A percentile compares a stretch with the other conserved stretches of the same genome.
phyloP scores from a whole-genome alignment of 2,329 filamentous ascomycete genomes.

The Teratosphaeria viscida region DNA sequence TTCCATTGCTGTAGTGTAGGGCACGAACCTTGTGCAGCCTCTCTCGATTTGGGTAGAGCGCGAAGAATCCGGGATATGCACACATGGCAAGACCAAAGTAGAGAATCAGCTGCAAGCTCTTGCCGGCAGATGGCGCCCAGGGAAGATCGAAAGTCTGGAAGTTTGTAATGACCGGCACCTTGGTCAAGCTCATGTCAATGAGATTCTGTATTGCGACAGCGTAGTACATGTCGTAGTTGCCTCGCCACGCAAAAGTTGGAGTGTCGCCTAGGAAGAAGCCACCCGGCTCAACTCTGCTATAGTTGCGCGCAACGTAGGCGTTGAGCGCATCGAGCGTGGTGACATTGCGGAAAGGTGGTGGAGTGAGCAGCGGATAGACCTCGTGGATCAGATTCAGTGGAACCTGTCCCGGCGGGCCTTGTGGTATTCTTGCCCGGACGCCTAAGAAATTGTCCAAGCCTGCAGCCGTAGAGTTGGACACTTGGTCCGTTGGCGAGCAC shows the following conservation, averaged over 20 bases:
- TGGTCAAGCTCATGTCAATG: constrained; percentile 65
- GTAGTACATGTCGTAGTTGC: constrained; percentile 50
- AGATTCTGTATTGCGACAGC: constrained; percentile 80
- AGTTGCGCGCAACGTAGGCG: constrained; percentile 50
- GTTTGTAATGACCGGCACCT: constrained; percentile 58
- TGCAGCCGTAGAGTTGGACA: constrained; percentile 3
- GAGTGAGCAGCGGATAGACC: constrained; percentile 15
- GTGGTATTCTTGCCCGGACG: constrained; percentile 23
- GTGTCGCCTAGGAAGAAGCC: constrained; percentile 62
- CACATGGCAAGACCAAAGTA: constrained; percentile 73
- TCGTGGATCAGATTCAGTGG: background rate
- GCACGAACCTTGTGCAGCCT: constrained; percentile 68
- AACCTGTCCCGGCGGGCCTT: constrained; percentile 27
- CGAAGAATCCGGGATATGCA: constrained; percentile 76
- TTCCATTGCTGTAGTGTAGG: constrained; percentile 85
- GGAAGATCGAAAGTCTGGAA: constrained; percentile 69
- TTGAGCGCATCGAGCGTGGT: constrained; percentile 60
- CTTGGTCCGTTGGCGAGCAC: constrained; percentile 31
- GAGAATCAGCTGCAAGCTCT: constrained; percentile 66
- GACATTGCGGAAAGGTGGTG: constrained; percentile 39
- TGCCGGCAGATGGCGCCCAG: constrained; percentile 56
- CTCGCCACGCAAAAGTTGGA: constrained; percentile 62
- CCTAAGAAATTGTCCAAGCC: constrained; percentile 8
- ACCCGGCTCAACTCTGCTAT: constrained; percentile 61
- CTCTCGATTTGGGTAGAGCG: constrained; percentile 80